These are phyloP conservation scores for Phytophthora cactorum DNA, from an alignment of 352 stramenopile species.

Conservation along the genomic window DNA sequence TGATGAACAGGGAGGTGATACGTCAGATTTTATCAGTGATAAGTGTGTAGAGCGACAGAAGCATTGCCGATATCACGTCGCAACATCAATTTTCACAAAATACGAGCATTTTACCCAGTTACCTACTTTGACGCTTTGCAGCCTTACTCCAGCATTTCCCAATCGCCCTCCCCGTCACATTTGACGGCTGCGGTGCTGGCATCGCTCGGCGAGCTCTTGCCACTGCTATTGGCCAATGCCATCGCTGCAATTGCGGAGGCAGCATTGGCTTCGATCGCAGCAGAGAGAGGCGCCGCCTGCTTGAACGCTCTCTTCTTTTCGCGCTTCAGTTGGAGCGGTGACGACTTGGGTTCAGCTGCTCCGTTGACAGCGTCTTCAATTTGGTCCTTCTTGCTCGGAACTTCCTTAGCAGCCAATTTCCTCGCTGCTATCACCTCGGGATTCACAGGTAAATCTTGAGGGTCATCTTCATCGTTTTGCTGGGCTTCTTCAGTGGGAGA, in stretches of 20 bases:
- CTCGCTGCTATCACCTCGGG: constrained; percentile 1
- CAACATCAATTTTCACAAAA: too few species aligned
- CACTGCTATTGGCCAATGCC: constrained; percentile 27
- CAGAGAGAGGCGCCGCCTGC: constrained; percentile 25
- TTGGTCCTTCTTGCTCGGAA: constrained; percentile 1
- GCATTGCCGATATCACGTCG: too few species aligned
- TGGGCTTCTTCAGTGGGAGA: constrained; percentile 10
- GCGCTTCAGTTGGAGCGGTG: constrained; percentile 24
- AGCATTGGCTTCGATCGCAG: constrained; percentile 30
- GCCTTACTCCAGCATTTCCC: constrained; percentile 39
- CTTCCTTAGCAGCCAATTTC: background rate
- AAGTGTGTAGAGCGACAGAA: too few species aligned
- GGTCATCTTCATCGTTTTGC: constrained; percentile 1
- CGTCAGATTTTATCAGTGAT: too few species aligned
- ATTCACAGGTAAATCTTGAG: constrained; percentile 13
- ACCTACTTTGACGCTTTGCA: background rate
- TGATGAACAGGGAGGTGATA: too few species aligned
- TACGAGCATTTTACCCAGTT: constrained; percentile 3
- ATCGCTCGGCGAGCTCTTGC: constrained; percentile 25
- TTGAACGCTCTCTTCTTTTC: constrained; percentile 36
- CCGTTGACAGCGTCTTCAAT: constrained; percentile 9
- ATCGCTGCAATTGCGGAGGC: constrained; percentile 30
- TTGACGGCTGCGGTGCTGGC: constrained; percentile 12
- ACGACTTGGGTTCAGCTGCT: constrained; percentile 28
- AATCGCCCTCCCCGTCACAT: constrained; percentile 28